Conservation (phyloP, 129 eudicot species). For the Daucus carota region DH1_v3.0 NC_030387.2:32521501-32522000, state of each 20-base stretch:
- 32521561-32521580: neutral
- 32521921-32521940: constrained; percentile 83
- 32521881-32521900: constrained; percentile 29
- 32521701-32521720: constrained; percentile 91
- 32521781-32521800: neutral
- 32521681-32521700: constrained; percentile 96
- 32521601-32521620: constrained; percentile 35
- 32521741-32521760: constrained; percentile 77
- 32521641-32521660: constrained; percentile 71
- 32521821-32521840: neutral
- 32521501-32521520: neutral
- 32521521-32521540: neutral
- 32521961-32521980: constrained; percentile 99
- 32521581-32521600: neutral
- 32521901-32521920: constrained; percentile 83
- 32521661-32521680: constrained; percentile 89
- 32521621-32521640: constrained; percentile 78
- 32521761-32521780: constrained; percentile 1
- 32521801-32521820: neutral
- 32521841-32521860: neutral
- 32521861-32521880: neutral
- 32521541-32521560: neutral
- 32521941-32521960: constrained; percentile 69
- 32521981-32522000: constrained; percentile 87
- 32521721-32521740: constrained; percentile 68